Evolutionary conservation across 129 eudicot species (phyloP), one percentile per base, ranked within the genome.

Genomic region (Centella asiatica): DNA sequence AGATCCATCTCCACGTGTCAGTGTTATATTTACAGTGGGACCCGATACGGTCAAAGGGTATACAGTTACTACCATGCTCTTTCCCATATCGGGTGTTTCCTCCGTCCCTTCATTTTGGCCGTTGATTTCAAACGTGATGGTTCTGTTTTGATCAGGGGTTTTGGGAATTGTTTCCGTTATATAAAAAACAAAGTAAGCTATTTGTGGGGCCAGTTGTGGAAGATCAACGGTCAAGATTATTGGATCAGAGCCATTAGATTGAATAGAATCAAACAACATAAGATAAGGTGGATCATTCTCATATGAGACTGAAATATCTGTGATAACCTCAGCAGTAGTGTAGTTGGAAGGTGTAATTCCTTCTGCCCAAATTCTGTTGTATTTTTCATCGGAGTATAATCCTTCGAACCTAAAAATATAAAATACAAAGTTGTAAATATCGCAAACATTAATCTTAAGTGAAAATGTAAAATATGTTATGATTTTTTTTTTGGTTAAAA

Each of bases 181-280:
- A 3, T 61, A 61, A 52, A 61, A 61, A 25, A 61, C 66, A 22
- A 61, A 61, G 53, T 42, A 61, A 17, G 66, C 66, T 23, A 52
- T 1, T 40, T 40, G 53, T 26, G 66, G 52, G 33, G 25, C 7
- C 12, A 45, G 15, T 40, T 61, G 52, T 15, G 66, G 50, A 40
- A 61, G 36, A 61, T 61, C 50, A 40, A 61, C 36, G 18, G 14
- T 26, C 37, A 62, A 24, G n/a, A 25, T 40, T 18, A 40, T 40
- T 8, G 66, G n/a, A 42, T 60, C 24, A 10, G 66, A 37, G 49
- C 32, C 33, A 6, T 2, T 37, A 5, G 66, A 37, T 22, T 60
- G 23, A 5, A 60, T 8, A 5, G 36, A 60, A 25, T 42, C 22
- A 4, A 6, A 11, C 2, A 60, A 44, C 0, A 39, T 5, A 0